Percentiles rank a stretch among this genome's conserved stretches.
These are phyloP conservation scores for Copromyces sp. DNA, from an alignment of 495 filamentous ascomycete species.

Conservation along the genomic window DNA sequence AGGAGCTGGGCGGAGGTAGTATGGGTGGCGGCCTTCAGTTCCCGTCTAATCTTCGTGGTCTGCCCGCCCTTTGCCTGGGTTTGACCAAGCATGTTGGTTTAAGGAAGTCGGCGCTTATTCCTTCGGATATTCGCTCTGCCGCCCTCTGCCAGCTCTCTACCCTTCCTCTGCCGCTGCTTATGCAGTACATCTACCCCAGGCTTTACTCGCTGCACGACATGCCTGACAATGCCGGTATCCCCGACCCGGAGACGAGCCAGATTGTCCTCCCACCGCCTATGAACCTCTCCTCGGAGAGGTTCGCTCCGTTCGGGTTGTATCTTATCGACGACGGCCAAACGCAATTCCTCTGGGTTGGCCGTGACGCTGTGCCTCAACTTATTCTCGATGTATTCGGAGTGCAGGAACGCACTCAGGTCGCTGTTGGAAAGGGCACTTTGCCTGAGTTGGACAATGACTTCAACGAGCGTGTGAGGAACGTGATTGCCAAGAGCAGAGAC, in stretches of 20 bases:
- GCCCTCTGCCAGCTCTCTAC: constrained; percentile 90
- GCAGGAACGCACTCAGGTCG: constrained; percentile 65
- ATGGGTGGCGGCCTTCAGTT: constrained; percentile 93
- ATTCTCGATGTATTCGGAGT: constrained; percentile 84
- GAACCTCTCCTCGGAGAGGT: constrained; percentile 77
- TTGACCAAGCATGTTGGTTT: constrained; percentile 95
- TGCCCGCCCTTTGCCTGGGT: constrained; percentile 85
- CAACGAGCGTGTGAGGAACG: constrained; percentile 83
- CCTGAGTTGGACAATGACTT: constrained; percentile 91
- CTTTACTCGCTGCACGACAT: constrained; percentile 95
- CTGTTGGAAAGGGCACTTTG: constrained; percentile 79
- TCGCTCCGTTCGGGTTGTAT: constrained; percentile 92
- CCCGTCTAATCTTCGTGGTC: constrained; percentile 76
- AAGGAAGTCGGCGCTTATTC: constrained; percentile 91
- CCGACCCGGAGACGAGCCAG: constrained; percentile 74
- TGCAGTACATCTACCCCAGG: constrained; percentile 93
- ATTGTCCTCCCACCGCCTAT: constrained; percentile 75
- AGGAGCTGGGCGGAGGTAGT: constrained; percentile 91
- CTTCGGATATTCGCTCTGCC: constrained; percentile 87
- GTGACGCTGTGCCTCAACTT: constrained; percentile 84
- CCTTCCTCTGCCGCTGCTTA: constrained; percentile 78
- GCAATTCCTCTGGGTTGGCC: constrained; percentile 94
- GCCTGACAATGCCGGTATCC: constrained; percentile 85
- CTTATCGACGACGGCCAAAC: constrained; percentile 96
- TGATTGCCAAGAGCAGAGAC: constrained; percentile 85